Base-by-base conservation (phyloP, 225 moss, liverwort and hornwort species). In the Climacium dendroides region DNA sequence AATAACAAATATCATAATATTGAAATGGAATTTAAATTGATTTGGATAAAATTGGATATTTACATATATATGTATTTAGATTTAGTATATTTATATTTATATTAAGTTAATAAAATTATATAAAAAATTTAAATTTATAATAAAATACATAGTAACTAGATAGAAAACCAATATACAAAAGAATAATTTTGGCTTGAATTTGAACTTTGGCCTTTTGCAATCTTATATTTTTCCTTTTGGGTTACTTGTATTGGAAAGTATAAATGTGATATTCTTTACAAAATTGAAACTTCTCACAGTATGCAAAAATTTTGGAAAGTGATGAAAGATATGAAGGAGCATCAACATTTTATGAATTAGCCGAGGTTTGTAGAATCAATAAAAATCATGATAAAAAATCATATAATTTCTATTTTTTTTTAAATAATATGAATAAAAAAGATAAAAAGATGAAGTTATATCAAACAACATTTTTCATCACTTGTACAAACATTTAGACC, bases 301-400 rank as follows among this genome's bases (percentile, higher is more conserved):
- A 91, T 89, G 98, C 95, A 30, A 90, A 84, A 82, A 59, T 93
- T 22, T 69, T 97, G 82, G 97, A 96, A 82, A 83, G 53, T 41
- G 81, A 87, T 78, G 89, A 89, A 60, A 89, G 29, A 53, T 95
- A 92, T 73, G 79, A 71, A 65, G 94, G 96, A 83, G 97, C 98
- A 66, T 93, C 95, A n/a, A 69, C 53, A 74, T 89, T 58, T 50
- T 96, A 92, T 70, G 91, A 93, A 90, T 61, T 63, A 18, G 95
- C 95, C 15, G 91, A 97, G 94, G 97, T 97, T 76, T n/a, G 25
- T 45, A 18, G 19, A 78, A 29, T 29, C 17, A 58, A 28, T 19
- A 11, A 39, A 39, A 57, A 10, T 6, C 2, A 13, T n/a, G 10
- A 55, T 24, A 37, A 55, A 74, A 23, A 6, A 3, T 7, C 7